These are phyloP conservation scores for Rhynchospora breviuscula DNA, from an alignment of 176 grass and related monocot species.

Conservation along the genomic window DNA sequence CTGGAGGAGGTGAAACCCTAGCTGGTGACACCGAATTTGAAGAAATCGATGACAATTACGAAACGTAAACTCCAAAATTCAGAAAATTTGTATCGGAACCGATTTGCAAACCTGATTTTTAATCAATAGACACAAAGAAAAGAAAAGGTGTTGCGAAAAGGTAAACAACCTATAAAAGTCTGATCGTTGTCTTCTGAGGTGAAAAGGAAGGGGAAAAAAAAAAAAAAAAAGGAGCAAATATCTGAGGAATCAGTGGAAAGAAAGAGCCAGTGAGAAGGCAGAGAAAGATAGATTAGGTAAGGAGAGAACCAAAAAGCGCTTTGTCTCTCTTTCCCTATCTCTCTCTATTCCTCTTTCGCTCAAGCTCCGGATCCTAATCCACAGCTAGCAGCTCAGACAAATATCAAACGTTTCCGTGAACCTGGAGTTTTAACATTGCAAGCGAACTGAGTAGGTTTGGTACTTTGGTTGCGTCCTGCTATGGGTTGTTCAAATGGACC, in stretches of 20 bases:
- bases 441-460: no score
- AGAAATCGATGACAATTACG: background rate
- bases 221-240: conserved; percentile 14
- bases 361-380: conserved; percentile 30
- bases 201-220: background rate
- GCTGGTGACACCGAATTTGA: conserved; percentile 8
- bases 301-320: background rate
- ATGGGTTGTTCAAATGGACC: background rate
- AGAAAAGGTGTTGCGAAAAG: background rate
- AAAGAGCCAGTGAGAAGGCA: background rate
- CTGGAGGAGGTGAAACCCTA: background rate
- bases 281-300: background rate
- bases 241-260: background rate
- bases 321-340: background rate
- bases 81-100: background rate
- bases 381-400: background rate
- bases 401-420: background rate
- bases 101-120: background rate
- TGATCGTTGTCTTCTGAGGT: conserved; percentile 1
- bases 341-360: background rate
- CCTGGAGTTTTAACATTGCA: background rate
- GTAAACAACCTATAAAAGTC: background rate
- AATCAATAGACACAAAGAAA: background rate
- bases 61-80: background rate
- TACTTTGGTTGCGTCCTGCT: background rate